Percentiles rank a stretch among this genome's conserved stretches.
These are phyloP conservation scores for Saccharomycopsis microspora DNA, from an alignment of 805 yeast species.

Conservation along the genomic window DNA sequence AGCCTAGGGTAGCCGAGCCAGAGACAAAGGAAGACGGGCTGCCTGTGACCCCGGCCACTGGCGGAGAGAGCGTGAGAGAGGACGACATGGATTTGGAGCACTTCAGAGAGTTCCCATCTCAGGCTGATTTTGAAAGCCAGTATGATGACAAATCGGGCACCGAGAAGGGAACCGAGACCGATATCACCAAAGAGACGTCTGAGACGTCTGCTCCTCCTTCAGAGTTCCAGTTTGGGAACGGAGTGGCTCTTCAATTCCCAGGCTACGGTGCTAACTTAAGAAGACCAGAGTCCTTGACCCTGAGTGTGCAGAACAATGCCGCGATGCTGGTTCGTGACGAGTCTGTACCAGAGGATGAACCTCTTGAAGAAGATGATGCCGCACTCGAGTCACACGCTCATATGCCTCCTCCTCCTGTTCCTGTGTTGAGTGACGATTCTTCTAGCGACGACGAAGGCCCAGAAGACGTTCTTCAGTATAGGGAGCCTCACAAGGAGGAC, in stretches of 20 bases:
- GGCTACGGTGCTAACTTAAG: slow-evolving; percentile 16
- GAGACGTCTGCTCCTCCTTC: slow-evolving; percentile 18
- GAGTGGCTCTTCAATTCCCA: slow-evolving; percentile 28
- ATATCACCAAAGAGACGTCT: slow-evolving; percentile 17
- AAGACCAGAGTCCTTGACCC: slow-evolving; percentile 73
- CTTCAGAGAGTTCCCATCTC: slow-evolving; percentile 14
- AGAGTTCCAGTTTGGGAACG: slow-evolving; percentile 11
- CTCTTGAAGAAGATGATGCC: background rate
- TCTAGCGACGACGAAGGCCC: background rate
- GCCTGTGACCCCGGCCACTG: background rate
- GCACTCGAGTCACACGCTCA: background rate
- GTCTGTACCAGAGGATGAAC: slow-evolving; percentile 10
- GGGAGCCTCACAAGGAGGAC: background rate
- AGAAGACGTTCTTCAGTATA: background rate
- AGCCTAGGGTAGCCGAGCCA: too few species aligned
- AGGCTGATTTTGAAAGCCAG: slow-evolving; percentile 15
- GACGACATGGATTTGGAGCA: slow-evolving; percentile 3
- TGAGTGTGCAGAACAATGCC: slow-evolving; percentile 87
- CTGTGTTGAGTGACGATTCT: background rate
- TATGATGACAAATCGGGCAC: slow-evolving; percentile 12
- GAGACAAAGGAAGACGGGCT: too few species aligned
- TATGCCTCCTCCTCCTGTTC: background rate
- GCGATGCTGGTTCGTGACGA: slow-evolving; percentile 73
- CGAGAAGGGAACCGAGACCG: slow-evolving; percentile 18
- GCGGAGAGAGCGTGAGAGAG: background rate